Conservation (phyloP, 257 asterid genomes). For the Lantana camara region DNA sequence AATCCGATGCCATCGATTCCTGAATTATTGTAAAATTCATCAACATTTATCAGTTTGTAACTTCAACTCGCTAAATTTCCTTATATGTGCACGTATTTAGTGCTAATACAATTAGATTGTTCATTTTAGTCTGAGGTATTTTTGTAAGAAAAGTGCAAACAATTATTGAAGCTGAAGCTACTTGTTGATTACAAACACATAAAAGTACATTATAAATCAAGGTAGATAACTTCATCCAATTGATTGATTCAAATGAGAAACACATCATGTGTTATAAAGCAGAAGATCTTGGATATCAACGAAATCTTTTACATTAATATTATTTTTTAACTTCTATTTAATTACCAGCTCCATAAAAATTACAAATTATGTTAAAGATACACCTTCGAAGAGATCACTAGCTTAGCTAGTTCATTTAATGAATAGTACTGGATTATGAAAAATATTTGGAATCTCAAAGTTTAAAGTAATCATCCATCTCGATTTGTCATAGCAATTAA, state of each 20-base stretch:
- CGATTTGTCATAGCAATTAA: background rate
- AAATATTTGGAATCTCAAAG: background rate
- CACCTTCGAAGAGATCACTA: too few relatives aligned
- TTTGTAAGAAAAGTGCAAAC: background rate
- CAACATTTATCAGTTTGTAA: too few relatives aligned
- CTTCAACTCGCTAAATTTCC: too few relatives aligned
- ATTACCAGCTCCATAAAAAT: background rate
- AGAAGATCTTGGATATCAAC: background rate
- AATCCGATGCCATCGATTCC: conserved; percentile 88
- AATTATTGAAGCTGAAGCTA: conserved; percentile 19
- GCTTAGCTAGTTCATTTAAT: background rate
- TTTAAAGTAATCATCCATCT: background rate
- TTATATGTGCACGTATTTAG: too few relatives aligned
- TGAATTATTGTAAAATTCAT: background rate
- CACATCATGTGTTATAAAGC: background rate
- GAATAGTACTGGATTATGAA: background rate
- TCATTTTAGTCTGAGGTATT: too few relatives aligned
- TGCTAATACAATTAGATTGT: too few relatives aligned
- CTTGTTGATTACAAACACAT: background rate
- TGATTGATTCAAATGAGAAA: conserved; percentile 17
- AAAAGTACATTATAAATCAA: background rate
- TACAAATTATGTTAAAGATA: too few relatives aligned
- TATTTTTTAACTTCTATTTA: background rate
- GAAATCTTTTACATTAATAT: background rate
- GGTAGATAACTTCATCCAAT: background rate